Evolutionary conservation across 805 yeast genomes (phyloP).

Genomic region (Spathaspora girioi): DNA sequence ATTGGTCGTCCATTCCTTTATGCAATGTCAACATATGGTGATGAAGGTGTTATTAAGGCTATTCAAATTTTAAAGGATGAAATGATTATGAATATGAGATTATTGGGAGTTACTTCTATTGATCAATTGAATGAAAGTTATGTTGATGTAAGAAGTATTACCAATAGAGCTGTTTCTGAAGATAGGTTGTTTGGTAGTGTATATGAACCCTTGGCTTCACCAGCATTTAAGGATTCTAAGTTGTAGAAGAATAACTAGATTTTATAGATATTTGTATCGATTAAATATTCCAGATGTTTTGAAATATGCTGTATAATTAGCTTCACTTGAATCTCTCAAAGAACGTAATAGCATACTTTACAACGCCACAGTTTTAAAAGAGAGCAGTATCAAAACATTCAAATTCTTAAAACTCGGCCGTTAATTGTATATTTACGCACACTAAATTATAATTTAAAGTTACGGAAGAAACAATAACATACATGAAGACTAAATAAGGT

Average conservation of each 20-base stretch:
- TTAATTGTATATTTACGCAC: too few relatives aligned
- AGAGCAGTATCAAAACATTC: too few relatives aligned
- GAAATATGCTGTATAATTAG: too few relatives aligned
- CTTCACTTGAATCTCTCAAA: too few relatives aligned
- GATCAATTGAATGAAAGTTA: constrained; percentile 53
- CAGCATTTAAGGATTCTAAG: constrained; percentile 42
- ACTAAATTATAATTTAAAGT: too few relatives aligned
- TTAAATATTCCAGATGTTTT: too few relatives aligned
- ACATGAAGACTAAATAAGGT: too few relatives aligned
- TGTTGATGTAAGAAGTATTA: constrained; percentile 53
- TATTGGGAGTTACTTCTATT: constrained; percentile 55
- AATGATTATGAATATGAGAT: constrained; percentile 60
- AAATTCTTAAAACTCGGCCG: too few relatives aligned
- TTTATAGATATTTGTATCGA: too few relatives aligned
- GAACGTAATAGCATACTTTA: too few relatives aligned
- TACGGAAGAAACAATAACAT: too few relatives aligned
- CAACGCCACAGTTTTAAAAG: too few relatives aligned
- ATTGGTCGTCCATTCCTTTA: constrained; percentile 73
- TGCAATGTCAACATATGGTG: constrained; percentile 80
- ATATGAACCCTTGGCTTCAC: constrained; percentile 54
- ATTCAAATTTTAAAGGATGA: constrained; percentile 60
- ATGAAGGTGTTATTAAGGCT: constrained; percentile 64
- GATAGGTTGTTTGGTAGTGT: constrained; percentile 54
- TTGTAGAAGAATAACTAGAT: constrained; percentile 7
- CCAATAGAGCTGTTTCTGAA: constrained; percentile 43